Percentiles rank a stretch among this genome's conserved stretches.
These are phyloP conservation scores for Solanum peruvianum DNA, from an alignment of 257 asterid species.

Conservation along the genomic window DNA sequence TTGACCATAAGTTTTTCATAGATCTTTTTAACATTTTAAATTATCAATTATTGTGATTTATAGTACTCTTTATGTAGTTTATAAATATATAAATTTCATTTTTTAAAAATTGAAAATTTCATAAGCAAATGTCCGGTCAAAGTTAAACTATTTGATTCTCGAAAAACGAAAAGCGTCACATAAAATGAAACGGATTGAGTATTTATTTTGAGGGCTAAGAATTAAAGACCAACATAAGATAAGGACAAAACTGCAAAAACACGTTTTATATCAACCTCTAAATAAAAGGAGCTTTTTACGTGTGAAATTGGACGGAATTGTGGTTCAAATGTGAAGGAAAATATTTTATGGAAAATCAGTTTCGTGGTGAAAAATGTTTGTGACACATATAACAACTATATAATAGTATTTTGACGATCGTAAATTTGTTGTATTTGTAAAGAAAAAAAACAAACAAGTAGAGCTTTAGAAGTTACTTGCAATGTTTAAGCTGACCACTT, in stretches of 20 bases:
- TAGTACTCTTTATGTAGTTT: too few relatives aligned
- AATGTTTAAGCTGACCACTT: neutral
- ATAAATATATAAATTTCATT: too few relatives aligned
- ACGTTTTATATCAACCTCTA: too few relatives aligned
- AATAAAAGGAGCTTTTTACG: rapidly evolving
- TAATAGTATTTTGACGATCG: neutral
- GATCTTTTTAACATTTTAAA: too few relatives aligned
- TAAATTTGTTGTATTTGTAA: neutral
- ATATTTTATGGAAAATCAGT: neutral
- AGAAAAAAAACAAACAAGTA: neutral
- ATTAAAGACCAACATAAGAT: neutral
- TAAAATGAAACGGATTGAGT: too few relatives aligned
- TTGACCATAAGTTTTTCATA: too few relatives aligned
- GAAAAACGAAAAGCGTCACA: too few relatives aligned
- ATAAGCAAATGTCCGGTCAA: too few relatives aligned
- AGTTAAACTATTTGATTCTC: too few relatives aligned
- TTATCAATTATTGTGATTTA: too few relatives aligned
- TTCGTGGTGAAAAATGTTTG: neutral
- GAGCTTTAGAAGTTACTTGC: neutral
- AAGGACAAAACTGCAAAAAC: neutral
- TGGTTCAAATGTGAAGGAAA: neutral
- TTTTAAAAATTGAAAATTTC: too few relatives aligned
- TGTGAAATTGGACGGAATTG: neutral
- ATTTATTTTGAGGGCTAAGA: neutral
- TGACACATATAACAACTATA: neutral